Base-by-base conservation (phyloP, 169 alveolate genomes). In the Ichthyophthirius multifiliis region DNA sequence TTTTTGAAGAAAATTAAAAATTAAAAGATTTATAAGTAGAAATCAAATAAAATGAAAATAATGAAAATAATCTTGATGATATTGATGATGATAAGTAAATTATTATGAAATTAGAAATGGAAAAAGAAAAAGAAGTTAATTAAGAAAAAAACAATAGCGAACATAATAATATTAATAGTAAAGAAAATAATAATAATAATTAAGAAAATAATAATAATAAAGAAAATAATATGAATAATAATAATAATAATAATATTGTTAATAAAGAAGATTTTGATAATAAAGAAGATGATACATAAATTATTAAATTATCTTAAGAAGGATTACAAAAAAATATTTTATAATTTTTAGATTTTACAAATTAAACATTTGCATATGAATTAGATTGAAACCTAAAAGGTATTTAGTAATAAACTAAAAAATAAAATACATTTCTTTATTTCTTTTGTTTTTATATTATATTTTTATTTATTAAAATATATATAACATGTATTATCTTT, bases 381-480 rank as follows among this genome's bases (percentile, higher is more conserved):
- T 37, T 67, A 5, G 77, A 67, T 67, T 67, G 77, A 67, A 45
- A 5, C 18, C n/a, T n/a, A n/a, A n/a, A n/a, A n/a, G n/a, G n/a
- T n/a, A n/a, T n/a, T n/a, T n/a, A n/a, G n/a, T n/a, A n/a, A n/a
- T n/a, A n/a, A n/a, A n/a, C n/a, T n/a, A n/a, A n/a, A n/a, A n/a
- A n/a, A n/a, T n/a, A n/a, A n/a, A n/a, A n/a, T n/a, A n/a, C n/a
- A n/a, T n/a, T n/a, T n/a, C n/a, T n/a, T n/a, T n/a, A n/a, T n/a
- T n/a, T n/a, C n/a, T n/a, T n/a, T n/a, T n/a, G n/a, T n/a, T n/a
- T n/a, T n/a, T n/a, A n/a, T n/a, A n/a, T n/a, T n/a, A n/a, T n/a
- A n/a, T n/a, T n/a, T n/a, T n/a, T n/a, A n/a, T n/a, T n/a, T n/a
- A n/a, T n/a, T n/a, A n/a, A n/a, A n/a, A n/a, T n/a, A n/a, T n/a